phyloP scores from a whole-genome alignment of 768 basidiomycete genomes.

The Tremella yokohamensis region DNA sequence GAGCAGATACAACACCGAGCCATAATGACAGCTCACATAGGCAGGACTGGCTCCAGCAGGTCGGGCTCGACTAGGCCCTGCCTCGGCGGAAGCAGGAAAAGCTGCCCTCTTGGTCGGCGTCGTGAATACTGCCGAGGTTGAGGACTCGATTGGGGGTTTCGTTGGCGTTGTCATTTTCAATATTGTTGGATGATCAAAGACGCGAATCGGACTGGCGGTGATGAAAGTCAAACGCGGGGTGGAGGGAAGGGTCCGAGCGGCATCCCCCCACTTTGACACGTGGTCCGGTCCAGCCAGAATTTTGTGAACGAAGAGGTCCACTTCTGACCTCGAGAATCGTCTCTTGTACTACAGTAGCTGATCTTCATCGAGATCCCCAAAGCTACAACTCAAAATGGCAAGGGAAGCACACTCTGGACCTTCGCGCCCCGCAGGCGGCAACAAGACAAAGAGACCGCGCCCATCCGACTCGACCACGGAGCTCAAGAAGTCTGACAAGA shows the following conservation, averaged over 20 bases:
- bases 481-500: neutral
- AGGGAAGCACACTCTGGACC: no score
- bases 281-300: conserved; percentile 7
- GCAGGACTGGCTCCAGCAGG: conserved; percentile 43
- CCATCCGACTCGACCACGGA: neutral
- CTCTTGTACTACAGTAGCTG: no score
- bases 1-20: no score
- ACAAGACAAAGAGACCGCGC: conserved; percentile 5
- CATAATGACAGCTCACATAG: conserved; percentile 29
- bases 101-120: conserved; percentile 42
- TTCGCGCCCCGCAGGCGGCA: neutral
- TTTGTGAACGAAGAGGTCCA: conserved; percentile 4
- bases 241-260: neutral
- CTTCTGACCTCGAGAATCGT: neutral
- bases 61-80: conserved; percentile 37
- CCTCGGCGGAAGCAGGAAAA: conserved; percentile 29
- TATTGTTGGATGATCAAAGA: no score
- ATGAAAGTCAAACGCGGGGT: neutral
- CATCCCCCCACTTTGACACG: conserved; percentile 12
- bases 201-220: neutral
- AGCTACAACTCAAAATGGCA: no score
- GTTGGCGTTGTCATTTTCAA: neutral
- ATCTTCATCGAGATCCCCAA: no score
- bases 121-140: conserved; percentile 5
- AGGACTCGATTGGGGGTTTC: neutral